These are phyloP conservation scores for Musa troglodytarum DNA, from an alignment of 176 grass and related monocot species.

Conservation along the genomic window DNA sequence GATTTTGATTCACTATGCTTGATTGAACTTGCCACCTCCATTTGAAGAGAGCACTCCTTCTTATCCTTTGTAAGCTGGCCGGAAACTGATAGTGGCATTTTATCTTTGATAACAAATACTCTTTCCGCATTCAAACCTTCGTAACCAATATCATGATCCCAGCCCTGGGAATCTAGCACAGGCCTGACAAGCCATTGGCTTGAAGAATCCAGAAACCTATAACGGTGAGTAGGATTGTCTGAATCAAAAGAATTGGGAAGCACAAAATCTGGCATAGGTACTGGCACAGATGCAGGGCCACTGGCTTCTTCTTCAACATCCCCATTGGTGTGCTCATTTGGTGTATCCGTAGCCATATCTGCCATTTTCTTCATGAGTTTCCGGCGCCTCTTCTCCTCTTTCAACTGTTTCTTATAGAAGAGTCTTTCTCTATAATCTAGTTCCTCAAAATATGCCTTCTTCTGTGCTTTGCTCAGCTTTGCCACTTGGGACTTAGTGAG, in stretches of 20 bases:
- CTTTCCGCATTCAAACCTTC: constrained; percentile 61
- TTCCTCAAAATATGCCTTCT: constrained; percentile 68
- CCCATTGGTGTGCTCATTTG: constrained; percentile 9
- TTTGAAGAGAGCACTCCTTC: constrained; percentile 61
- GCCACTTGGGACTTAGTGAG: constrained; percentile 71
- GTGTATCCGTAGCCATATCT: constrained; percentile 24
- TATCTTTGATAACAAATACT: constrained; percentile 27
- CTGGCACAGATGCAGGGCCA: constrained; percentile 21
- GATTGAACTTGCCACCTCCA: constrained; percentile 60
- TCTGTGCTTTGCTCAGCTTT: constrained; percentile 72
- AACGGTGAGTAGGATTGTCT: constrained; percentile 56
- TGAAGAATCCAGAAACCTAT: constrained; percentile 44
- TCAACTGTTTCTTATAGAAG: constrained; percentile 71
- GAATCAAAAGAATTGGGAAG: constrained; percentile 87
- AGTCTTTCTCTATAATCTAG: constrained; percentile 67
- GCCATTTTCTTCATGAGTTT: constrained; percentile 46
- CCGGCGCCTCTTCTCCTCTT: constrained; percentile 41
- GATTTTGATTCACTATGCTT: constrained; percentile 53
- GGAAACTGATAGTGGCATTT: constrained; percentile 46
- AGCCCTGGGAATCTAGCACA: constrained; percentile 55
- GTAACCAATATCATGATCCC: constrained; percentile 92
- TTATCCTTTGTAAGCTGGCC: constrained; percentile 81
- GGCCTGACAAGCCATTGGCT: constrained; percentile 45
- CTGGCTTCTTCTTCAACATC: too few species aligned
- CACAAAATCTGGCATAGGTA: constrained; percentile 47